Base-by-base conservation (phyloP, 768 basidiomycete genomes). In the Kockovaella imperatae region DNA sequence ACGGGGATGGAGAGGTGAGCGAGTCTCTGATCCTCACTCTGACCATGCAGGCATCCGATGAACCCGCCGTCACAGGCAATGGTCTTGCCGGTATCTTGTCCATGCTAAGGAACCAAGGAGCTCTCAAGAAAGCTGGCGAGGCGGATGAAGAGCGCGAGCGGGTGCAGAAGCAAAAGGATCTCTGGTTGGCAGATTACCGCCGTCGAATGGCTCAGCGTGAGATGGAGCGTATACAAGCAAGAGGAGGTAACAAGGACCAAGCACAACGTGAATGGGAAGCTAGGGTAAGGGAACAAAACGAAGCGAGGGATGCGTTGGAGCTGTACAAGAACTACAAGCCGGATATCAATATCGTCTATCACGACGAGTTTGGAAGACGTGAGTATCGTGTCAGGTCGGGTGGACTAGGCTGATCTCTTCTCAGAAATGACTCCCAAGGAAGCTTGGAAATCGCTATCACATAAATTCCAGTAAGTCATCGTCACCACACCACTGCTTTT, bases 391-490 rank as follows among this genome's bases (percentile, higher is more conserved):
- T 8, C 7, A 15, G 8, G 20, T n/a, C 23, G 21, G 36, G n/a
- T 35, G 11, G 31, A 29, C n/a, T 35, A 6, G 23, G 58, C 58
- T 63, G 55, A 60, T 48, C 25, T 36, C 20, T 5, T 0, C 20
- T 47, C 47, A 68, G 64, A 55, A 17, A 71, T 71, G 68, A 87
- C 86, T 20, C 83, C 83, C 17, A 96, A 96, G 76, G 95, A 99
- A 74, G 91, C 93, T 4, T 97, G 93, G 91, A 96, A 96, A 74
- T 87, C 89, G 15, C 75, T 99, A 35, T 90, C 87, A 35, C 95
- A 99, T 70, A 86, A 87, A 67, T 97, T 99, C 80, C 95, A 99
- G 69, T 70, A 54, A 42, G 40, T 42, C 20, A 28, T 13, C 11
- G 7, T 26, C 13, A 42, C 10, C 20, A 25, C 24, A 23, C 24